Base-by-base conservation (phyloP, 2,329 filamentous ascomycete species). In the Stachybotrys chlorohalonatus region DNA sequence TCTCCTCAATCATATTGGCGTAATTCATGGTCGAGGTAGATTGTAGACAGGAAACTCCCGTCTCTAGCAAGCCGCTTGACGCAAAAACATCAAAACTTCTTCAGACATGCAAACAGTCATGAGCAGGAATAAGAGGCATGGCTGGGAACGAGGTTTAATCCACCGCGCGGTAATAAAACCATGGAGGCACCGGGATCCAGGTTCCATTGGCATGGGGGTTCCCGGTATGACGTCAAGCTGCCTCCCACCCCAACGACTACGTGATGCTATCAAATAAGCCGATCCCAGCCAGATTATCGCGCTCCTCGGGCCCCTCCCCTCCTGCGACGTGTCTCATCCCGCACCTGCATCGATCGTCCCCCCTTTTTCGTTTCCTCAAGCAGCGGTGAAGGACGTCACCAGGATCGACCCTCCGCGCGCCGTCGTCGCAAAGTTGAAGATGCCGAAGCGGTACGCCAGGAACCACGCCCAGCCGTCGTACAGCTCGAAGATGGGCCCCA, bases 371-470 rank as follows among this genome's bases (percentile, higher is more conserved):
- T 42, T 42, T 42, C 13, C 36, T 42, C 13, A 42, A 42, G 36
- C 36, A 5, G 56, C 59, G 39, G 53, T 57, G n/a, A 60, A 60
- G 13, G 59, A 60, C 15, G 58, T 53, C 3, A 60, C 58, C 11
- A 53, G 57, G 39, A 60, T 53, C 17, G 54, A 60, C 5, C 76
- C 76, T 0, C 75, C 75, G 6, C 76, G 58, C 0, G 60, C 62
- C 46, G 66, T 68, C 4, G 76, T 78, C 0, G 75, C 76, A 63
- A 69, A 76, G 59, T 79, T 79, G 58, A 80, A 79, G 15, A 78
- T 73, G 0, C 71, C 76, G 58, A 67, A 79, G 0, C 76, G 66
- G 55, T 79, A 79, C 0, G 74, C 77, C 55, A 75, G 71, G 52
- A 79, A 80, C 60, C 72, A 77, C 5, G 66, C 58, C 75, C 75